phyloP scores from a whole-genome alignment of 164 flowering plant species.

The Akebia trifoliata region DNA sequence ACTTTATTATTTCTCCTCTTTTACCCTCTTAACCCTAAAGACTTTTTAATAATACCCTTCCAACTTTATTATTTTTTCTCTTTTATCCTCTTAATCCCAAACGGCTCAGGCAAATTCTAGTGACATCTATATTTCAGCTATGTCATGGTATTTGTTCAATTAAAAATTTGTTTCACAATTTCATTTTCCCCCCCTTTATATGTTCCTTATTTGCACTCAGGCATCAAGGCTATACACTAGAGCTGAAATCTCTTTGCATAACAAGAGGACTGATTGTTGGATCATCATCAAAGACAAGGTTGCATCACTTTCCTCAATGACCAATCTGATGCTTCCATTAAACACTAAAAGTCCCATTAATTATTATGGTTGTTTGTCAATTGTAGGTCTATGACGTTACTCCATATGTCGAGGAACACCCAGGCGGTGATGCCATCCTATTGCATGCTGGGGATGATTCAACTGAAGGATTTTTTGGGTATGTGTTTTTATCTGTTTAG shows the following conservation, averaged over 20 bases:
- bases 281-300: constrained; percentile 92
- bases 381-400: constrained; percentile 88
- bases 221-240: constrained; percentile 45
- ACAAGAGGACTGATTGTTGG: constrained; percentile 91
- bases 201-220: constrained; percentile 29
- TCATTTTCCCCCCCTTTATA: neutral
- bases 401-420: constrained; percentile 93
- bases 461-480: constrained; percentile 97
- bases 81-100: too few relatives aligned
- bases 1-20: too few relatives aligned
- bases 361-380: neutral
- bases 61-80: too few relatives aligned
- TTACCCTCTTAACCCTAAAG: too few relatives aligned
- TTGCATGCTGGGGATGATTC: constrained; percentile 95
- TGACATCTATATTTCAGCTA: neutral
- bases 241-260: constrained; percentile 71
- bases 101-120: too few relatives aligned
- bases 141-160: neutral
- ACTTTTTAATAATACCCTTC: too few relatives aligned
- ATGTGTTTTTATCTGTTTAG: constrained; percentile 15
- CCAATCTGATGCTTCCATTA: neutral
- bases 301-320: neutral
- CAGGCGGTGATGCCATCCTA: constrained; percentile 94
- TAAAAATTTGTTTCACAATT: neutral
- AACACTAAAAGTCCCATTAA: neutral